phyloP scores from a whole-genome alignment of 805 yeast genomes.

The Alloascoidea africana region DNA sequence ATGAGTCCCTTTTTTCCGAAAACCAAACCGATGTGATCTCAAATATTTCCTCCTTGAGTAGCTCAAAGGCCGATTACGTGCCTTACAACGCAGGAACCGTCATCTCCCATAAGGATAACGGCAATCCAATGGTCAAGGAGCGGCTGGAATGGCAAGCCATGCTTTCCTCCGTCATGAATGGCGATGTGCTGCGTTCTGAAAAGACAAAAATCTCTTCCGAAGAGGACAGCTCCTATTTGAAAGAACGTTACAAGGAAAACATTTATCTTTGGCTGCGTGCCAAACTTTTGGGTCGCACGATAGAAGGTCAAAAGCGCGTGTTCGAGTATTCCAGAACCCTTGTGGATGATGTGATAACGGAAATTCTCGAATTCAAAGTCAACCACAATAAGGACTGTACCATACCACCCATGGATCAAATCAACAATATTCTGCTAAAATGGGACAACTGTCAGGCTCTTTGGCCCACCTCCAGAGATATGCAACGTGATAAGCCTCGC shows the following conservation, averaged over 20 bases:
- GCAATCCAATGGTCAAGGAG: conserved; percentile 30
- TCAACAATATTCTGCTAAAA: conserved; percentile 38
- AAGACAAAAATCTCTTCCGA: conserved; percentile 52
- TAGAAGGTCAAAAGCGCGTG: conserved; percentile 61
- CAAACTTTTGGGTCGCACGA: conserved; percentile 63
- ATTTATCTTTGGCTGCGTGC: conserved; percentile 85
- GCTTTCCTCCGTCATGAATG: conserved; percentile 80
- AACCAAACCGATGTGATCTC: conserved; percentile 5
- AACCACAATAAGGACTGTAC: conserved; percentile 21
- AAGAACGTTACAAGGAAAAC: conserved; percentile 36
- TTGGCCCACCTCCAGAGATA: conserved; percentile 69
- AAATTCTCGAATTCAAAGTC: conserved; percentile 48
- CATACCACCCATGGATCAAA: conserved; percentile 24
- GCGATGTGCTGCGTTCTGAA: conserved; percentile 87
- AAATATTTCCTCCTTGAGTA: no score
- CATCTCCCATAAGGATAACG: conserved; percentile 12
- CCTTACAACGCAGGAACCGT: conserved; percentile 10
- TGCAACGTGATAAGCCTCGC: conserved; percentile 65
- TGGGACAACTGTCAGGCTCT: conserved; percentile 55
- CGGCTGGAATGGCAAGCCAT: conserved; percentile 93
- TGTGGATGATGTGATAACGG: conserved; percentile 60
- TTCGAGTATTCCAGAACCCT: conserved; percentile 54
- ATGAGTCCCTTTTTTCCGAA: conserved; percentile 9
- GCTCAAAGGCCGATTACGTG: no score
- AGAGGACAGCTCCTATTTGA: conserved; percentile 30